Percentiles rank a stretch among this genome's conserved stretches.
These are phyloP conservation scores for Casuarina equisetifolia DNA, from an alignment of 306 rosid species.

Conservation along the genomic window DNA sequence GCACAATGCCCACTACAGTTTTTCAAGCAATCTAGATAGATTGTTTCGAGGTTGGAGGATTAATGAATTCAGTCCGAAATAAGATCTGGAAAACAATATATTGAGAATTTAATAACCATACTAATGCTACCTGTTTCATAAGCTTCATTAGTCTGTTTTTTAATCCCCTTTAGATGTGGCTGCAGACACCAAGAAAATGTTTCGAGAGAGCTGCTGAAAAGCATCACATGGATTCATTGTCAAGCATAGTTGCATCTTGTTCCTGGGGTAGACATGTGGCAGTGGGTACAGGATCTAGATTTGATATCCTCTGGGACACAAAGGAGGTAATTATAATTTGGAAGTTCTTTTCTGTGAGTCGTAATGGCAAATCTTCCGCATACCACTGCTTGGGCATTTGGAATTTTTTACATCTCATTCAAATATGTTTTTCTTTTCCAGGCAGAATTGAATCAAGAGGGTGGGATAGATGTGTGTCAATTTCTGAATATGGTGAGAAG, in stretches of 20 bases:
- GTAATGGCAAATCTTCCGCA: slow-evolving; percentile 11
- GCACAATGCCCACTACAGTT: neutral
- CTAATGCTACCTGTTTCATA: neutral
- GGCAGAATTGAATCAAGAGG: slow-evolving; percentile 54
- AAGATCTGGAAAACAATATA: neutral
- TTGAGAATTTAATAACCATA: neutral
- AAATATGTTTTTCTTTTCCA: slow-evolving; percentile 35
- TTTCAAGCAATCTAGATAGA: neutral
- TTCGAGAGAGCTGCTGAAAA: slow-evolving; percentile 95
- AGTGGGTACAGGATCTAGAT: slow-evolving; percentile 90
- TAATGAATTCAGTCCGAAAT: neutral
- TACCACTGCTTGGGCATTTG: slow-evolving; percentile 2
- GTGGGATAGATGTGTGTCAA: slow-evolving; percentile 65
- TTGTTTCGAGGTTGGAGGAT: neutral
- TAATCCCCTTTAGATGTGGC: slow-evolving; percentile 18
- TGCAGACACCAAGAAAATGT: slow-evolving; percentile 85
- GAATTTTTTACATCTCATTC: slow-evolving; percentile 14
- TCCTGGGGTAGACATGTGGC: slow-evolving; percentile 95
- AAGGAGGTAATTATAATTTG: slow-evolving; percentile 50
- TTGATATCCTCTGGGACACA: slow-evolving; percentile 80
- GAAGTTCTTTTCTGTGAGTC: neutral
- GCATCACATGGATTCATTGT: slow-evolving; percentile 69
- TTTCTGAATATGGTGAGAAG: slow-evolving; percentile 69
- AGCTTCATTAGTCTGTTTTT: slow-evolving; percentile 20
- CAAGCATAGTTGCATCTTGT: slow-evolving; percentile 91